These are phyloP conservation scores for Colletotrichum liriopes DNA, from an alignment of 2,329 filamentous ascomycete species.

Conservation along the genomic window DNA sequence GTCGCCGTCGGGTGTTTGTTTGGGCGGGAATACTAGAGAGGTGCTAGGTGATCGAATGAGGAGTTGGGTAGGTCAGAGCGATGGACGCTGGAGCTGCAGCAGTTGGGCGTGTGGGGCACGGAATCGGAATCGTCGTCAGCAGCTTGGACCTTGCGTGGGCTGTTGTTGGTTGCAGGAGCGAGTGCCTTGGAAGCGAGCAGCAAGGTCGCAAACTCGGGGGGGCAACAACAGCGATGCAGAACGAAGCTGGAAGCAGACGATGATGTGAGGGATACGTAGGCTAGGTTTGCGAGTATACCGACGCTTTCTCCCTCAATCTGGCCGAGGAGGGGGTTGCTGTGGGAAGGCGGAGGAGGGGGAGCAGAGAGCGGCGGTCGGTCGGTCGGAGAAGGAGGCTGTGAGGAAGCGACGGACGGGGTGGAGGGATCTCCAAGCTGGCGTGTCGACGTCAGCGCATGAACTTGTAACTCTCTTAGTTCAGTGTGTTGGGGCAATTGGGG, in stretches of 20 bases:
- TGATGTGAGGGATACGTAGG: neutral
- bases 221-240: neutral
- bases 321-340: constrained; percentile 3
- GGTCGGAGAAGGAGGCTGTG: constrained; percentile 37
- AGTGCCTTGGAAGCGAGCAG: constrained; percentile 10
- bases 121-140: constrained; percentile 43
- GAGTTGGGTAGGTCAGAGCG: constrained; percentile 39
- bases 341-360: neutral
- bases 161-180: constrained; percentile 32
- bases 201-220: constrained; percentile 15
- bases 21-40: constrained; percentile 7
- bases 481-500: constrained; percentile 37
- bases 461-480: constrained; percentile 44
- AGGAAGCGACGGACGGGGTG: constrained; percentile 30
- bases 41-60: constrained; percentile 37
- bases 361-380: neutral
- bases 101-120: constrained; percentile 37
- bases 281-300: neutral
- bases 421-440: constrained; percentile 56
- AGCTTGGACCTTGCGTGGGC: constrained; percentile 40
- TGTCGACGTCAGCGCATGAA: constrained; percentile 68
- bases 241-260: constrained; percentile 13
- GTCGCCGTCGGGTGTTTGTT: constrained; percentile 13
- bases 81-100: constrained; percentile 29
- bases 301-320: constrained; percentile 5